Conservation (phyloP, 805 yeast species). For the Monosporozyma aerobia region DNA sequence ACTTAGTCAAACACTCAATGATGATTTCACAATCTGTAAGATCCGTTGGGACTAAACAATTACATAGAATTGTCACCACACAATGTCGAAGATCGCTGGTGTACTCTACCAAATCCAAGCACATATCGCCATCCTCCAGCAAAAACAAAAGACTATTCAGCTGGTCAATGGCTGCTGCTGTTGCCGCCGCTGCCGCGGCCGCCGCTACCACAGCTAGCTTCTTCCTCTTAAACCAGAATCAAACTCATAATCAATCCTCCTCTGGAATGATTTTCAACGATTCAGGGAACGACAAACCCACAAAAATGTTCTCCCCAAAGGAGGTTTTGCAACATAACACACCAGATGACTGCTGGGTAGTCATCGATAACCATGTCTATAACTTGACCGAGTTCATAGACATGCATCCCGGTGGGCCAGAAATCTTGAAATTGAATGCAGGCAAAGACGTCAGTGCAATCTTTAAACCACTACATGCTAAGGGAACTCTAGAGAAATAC, state of each 20-base stretch:
- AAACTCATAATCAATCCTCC: not conserved
- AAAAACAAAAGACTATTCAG: not conserved
- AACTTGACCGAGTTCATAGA: slow-evolving; percentile 65
- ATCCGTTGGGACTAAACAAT: not conserved
- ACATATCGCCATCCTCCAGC: not conserved
- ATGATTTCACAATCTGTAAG: not conserved
- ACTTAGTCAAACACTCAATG: no score
- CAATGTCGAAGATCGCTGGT: not conserved
- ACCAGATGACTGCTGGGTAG: slow-evolving; percentile 77
- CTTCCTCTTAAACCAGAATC: not conserved
- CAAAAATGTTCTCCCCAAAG: slow-evolving; percentile 20
- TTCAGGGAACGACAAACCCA: not conserved
- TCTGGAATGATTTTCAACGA: not conserved
- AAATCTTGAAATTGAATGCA: slow-evolving; percentile 71
- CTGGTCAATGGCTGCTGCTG: not conserved
- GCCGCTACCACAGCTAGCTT: not conserved
- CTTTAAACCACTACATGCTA: slow-evolving; percentile 84
- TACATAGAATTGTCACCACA: not conserved
- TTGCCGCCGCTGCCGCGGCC: not conserved
- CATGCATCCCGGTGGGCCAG: slow-evolving; percentile 74
- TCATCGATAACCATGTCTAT: slow-evolving; percentile 69
- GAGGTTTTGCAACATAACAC: slow-evolving; percentile 63
- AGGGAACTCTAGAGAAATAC: slow-evolving; percentile 66
- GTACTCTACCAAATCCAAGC: not conserved
- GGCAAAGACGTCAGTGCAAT: slow-evolving; percentile 77